Evolutionary conservation across 495 filamentous ascomycete species (phyloP), one percentile per base, ranked within the genome.

Genomic region (Penicillium silybi): DNA sequence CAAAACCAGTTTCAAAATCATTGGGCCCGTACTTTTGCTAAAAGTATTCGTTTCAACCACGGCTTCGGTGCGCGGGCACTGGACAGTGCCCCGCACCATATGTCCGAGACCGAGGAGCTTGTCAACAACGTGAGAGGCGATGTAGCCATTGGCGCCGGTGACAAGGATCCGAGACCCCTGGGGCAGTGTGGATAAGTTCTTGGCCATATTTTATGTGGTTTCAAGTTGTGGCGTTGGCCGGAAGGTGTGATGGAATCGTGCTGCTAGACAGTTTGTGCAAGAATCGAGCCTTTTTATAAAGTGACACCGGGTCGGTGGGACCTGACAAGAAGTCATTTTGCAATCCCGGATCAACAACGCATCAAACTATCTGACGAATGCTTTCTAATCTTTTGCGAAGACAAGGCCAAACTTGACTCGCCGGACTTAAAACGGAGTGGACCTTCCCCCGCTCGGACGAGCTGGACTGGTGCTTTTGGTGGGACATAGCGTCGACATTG

Each of bases 141-240:
- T 78, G 51, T 71, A 80, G 43, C 81, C 80, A 56, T 78, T 84
- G 19, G 65, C 72, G n/a, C 80, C 80, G 4, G 80, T 85, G 25
- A 86, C 72, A 16, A 84, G 42, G 15, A 46, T 27, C 2, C 42
- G 42, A 2, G 42, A 41, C 1, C 42, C 42, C 37, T 2, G 4
- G 4, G n/a, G 37, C 16, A 18, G 10, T 18, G 5, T 10, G 35
- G 7, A 39, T n/a, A 3, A 5, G 17, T 39, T 18, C 6, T n/a
- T 5, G 15, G n/a, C 17, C 35, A 39, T 39, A 16, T 39, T 17
- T 16, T 2, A 4, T 39, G 4, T 17, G 13, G 2, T 39, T 2
- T 39, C 2, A 16, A 8, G 10, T 18, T 11, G 32, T 11, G 32
- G n/a, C n/a, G n/a, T n/a, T n/a, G n/a, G n/a, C n/a, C n/a, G n/a